Evolutionary conservation across 208 protist genomes (phyloP), one percentile per base, ranked within the genome.

Genomic region (Crithidia sp.): DNA sequence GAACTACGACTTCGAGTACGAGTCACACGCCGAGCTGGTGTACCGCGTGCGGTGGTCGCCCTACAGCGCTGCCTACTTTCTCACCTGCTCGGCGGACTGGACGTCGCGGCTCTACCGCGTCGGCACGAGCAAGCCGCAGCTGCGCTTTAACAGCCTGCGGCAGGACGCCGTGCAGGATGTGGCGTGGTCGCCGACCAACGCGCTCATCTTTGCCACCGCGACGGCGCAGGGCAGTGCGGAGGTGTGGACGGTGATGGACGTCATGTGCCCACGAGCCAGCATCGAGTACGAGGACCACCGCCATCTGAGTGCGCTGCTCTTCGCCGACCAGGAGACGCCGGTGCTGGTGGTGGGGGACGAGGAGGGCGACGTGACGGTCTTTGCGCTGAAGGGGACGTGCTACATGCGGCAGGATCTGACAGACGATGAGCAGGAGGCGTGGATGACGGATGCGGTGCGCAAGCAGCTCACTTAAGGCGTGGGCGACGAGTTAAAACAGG

Each of bases 31-130:
- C 13, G 97, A 97, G 71, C 93, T 98, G 16, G 95, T 99, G 28
- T 99, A 99, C 85, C 81, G 91, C 19, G 72, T 98, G 36, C 76
- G 87, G 49, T 99, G 94, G 93, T 98, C 92, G 39, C 98, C 97
- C 10, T 99, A 95, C 74, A 87, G 87, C 76, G 67, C 87, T 1
- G 45, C 86, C 17, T 95, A 92, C 62, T 99, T 99, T 76, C 78
- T 98, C 41, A 98, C 95, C 16, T 97, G 91, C 81, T 97, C 93
- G 0, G 96, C 97, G n/a, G 98, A 99, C 78, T 99, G 98, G 97
- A 97, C 96, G 61, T 84, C 97, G 43, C 88, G 91, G 40, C 82
- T 99, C 17, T 99, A 98, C 88, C 69, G 89, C 52, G 61, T 97
- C 4, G 92, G 96, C 28, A 81, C 80, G 9, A 57, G 68, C 6